A percentile compares a stretch with the other conserved stretches of the same genome.
These are phyloP conservation scores for Penicillium sp. DNA, from an alignment of 2,329 filamentous ascomycete genomes.

Conservation along the genomic window DNA sequence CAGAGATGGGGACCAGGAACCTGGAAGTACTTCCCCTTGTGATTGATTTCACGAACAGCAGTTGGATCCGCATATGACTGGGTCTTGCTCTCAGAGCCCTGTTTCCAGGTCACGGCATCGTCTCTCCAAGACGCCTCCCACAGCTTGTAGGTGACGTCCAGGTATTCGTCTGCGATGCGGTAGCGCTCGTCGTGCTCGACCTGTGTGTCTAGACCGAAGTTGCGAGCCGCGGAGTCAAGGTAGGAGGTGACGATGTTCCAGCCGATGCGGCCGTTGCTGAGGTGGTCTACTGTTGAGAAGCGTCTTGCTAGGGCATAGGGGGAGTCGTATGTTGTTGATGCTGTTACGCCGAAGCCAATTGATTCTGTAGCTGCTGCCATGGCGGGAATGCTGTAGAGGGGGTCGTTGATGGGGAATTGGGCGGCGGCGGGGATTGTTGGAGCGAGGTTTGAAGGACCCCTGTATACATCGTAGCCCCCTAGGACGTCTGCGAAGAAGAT, in stretches of 20 bases:
- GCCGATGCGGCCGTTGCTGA: slow-evolving; percentile 50
- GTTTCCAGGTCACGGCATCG: slow-evolving; percentile 31
- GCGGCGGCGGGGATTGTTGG: slow-evolving; percentile 40
- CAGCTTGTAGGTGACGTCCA: slow-evolving; percentile 47
- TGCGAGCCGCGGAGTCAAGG: slow-evolving; percentile 47
- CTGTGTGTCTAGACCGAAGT: slow-evolving; percentile 45
- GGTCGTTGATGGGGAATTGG: slow-evolving; percentile 46
- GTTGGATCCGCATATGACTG: slow-evolving; percentile 32
- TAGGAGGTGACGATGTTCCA: slow-evolving; percentile 55
- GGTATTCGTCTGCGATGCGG: slow-evolving; percentile 48
- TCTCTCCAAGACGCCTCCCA: slow-evolving; percentile 54
- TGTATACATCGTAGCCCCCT: slow-evolving; percentile 48
- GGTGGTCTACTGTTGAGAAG: slow-evolving; percentile 54
- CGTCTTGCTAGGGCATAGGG: slow-evolving; percentile 55
- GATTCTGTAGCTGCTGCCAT: slow-evolving; percentile 48
- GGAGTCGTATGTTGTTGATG: slow-evolving; percentile 54
- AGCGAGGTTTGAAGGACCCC: slow-evolving; percentile 38
- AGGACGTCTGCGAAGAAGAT: slow-evolving; percentile 53
- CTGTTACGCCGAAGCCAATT: slow-evolving; percentile 52
- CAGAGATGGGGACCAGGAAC: slow-evolving; percentile 45
- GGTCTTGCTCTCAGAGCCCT: slow-evolving; percentile 12
- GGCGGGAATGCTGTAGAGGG: slow-evolving; percentile 42
- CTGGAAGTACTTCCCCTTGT: slow-evolving; percentile 42
- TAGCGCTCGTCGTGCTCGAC: slow-evolving; percentile 51
- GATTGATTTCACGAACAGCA: slow-evolving; percentile 37